Percentiles rank a stretch among this genome's conserved stretches.
These are phyloP conservation scores for Lactarius deliciosus DNA, from an alignment of 768 basidiomycete genomes.

Conservation along the genomic window DNA sequence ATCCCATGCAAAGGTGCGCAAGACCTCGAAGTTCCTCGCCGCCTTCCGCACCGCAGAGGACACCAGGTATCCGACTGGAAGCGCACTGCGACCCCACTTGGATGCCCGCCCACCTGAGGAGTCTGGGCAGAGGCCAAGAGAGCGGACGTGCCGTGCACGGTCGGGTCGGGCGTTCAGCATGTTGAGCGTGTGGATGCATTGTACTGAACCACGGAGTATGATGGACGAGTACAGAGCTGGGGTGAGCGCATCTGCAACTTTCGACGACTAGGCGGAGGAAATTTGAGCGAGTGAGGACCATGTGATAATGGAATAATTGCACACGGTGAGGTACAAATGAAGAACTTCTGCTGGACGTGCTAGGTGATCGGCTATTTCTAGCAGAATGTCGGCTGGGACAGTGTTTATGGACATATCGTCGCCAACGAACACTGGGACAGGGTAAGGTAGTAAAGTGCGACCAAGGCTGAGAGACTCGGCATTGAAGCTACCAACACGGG, in stretches of 20 bases:
- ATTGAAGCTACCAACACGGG: background rate
- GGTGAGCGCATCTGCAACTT: constrained; percentile 51
- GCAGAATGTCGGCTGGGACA: constrained; percentile 60
- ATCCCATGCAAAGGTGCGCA: constrained; percentile 69
- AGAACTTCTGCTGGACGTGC: constrained; percentile 54
- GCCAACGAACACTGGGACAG: too few species aligned
- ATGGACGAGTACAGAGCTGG: constrained; percentile 62
- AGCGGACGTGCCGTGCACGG: constrained; percentile 67
- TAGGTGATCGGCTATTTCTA: constrained; percentile 61
- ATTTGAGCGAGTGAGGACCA: background rate
- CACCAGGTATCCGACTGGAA: constrained; percentile 38
- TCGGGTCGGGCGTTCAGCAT: constrained; percentile 59
- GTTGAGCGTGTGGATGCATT: constrained; percentile 60
- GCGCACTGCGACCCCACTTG: constrained; percentile 33
- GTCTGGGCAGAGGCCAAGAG: constrained; percentile 51
- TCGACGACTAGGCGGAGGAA: constrained; percentile 46
- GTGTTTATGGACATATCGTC: constrained; percentile 16
- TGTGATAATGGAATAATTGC: constrained; percentile 33
- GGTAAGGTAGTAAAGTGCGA: background rate
- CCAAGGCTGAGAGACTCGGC: background rate
- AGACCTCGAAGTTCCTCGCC: constrained; percentile 57
- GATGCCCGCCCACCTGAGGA: constrained; percentile 16
- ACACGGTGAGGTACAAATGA: constrained; percentile 58
- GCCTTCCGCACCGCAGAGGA: constrained; percentile 53
- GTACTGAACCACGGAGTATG: constrained; percentile 50